Evolutionary conservation across 495 filamentous ascomycete genomes (phyloP).

Genomic region (Aspergillus taichungensis): DNA sequence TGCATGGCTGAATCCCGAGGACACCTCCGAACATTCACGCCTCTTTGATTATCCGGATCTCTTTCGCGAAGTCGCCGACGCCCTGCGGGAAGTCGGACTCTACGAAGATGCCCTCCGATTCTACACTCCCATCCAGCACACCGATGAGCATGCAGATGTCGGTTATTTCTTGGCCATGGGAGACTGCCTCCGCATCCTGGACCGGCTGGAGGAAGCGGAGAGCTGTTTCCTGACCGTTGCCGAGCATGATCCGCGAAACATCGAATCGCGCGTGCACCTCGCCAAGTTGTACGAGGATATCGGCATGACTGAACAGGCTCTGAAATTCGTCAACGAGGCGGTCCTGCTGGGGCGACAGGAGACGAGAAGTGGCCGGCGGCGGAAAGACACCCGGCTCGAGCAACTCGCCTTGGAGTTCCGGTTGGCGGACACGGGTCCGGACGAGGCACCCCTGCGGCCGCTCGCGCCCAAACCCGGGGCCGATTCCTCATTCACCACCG

Average conservation of each 20-base stretch:
- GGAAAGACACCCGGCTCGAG: constrained; percentile 36
- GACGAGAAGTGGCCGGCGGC: constrained; percentile 21
- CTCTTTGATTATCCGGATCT: constrained; percentile 63
- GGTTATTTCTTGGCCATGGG: constrained; percentile 61
- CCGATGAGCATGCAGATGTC: constrained; percentile 50
- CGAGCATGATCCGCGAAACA: constrained; percentile 55
- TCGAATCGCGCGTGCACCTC: constrained; percentile 65
- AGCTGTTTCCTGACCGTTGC: constrained; percentile 64
- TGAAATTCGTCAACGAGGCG: constrained; percentile 64
- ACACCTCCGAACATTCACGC: constrained; percentile 36
- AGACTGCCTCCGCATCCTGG: constrained; percentile 58
- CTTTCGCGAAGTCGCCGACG: constrained; percentile 62
- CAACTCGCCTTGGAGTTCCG: constrained; percentile 35
- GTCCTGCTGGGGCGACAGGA: constrained; percentile 48
- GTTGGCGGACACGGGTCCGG: constrained; percentile 8
- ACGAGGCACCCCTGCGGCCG: constrained; percentile 4
- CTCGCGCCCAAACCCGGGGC: constrained; percentile 19
- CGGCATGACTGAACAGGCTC: constrained; percentile 60
- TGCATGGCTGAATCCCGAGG: constrained; percentile 53
- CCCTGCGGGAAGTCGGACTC: constrained; percentile 48
- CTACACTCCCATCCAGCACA: constrained; percentile 57
- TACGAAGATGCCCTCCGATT: constrained; percentile 62
- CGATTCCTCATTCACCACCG: constrained; percentile 9
- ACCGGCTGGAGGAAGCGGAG: constrained; percentile 57
- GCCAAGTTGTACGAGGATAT: constrained; percentile 72